Evolutionary conservation across 2,329 filamentous ascomycete genomes (phyloP), one percentile per base, ranked within the genome.

Genomic region (Botryotinia narcissicola): DNA sequence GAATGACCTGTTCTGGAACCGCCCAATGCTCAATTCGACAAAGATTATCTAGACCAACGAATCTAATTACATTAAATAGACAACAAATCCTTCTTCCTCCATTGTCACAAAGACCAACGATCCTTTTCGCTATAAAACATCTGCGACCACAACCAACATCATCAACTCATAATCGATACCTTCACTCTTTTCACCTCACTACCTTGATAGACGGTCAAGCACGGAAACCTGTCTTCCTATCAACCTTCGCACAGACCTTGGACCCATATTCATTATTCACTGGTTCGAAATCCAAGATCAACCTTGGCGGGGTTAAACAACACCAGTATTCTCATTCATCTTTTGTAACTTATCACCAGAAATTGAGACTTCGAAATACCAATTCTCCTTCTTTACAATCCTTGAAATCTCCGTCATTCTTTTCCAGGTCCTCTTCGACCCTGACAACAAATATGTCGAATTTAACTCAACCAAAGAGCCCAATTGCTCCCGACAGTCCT

Each of bases 401-500:
- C 46, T 44, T 20, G 40, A 59, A 68, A 22, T 32, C 32, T 37
- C 57, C 32, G 42, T 51, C 25, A 22, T 37, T 61, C 54, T 16
- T 16, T 29, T 54, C 48, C 51, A 57, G 32, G 54, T 44, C 42
- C 9, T 54, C 16, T 60, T 61, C 64, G 44, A 69, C 71, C 25
- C 22, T 51, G 10, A 6, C 46, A 44, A 6, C 48, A 72, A 72
- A 75, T 70, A 81, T 81, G 80, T 75, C 80, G 60, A 79, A 79
- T 70, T 72, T 80, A 73, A 79, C 79, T 14, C 79, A 80, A 75
- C 78, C 80, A 35, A 77, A 80, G 74, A 80, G 79, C 69, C 78
- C 80, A 25, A 75, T 75, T 3, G 70, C 75, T 29, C 75, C 76
- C 44, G 75, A 78, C 68, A 80, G 77, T 67, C 77, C 78, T 69